Base-by-base conservation (phyloP, 2,329 filamentous ascomycete species). In the Aspergillus luchuensis region DNA sequence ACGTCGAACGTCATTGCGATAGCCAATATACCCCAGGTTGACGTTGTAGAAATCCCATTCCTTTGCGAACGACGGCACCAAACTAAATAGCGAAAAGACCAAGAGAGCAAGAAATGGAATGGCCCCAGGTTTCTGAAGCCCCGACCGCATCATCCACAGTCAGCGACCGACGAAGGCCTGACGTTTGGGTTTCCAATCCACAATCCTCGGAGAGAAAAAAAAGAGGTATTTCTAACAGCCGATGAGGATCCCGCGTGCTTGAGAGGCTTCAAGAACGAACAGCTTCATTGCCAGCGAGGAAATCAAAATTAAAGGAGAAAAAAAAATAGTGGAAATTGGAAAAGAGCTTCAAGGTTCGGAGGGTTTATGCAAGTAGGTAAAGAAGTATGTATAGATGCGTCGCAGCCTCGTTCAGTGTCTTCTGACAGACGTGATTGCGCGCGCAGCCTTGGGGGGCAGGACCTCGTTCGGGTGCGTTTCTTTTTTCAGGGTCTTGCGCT, bases 91-190 rank as follows among this genome's bases (percentile, higher is more conserved):
- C 49, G 71, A 71, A 57, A 76, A 74, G 43, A 74, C 58, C 56
- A 75, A 41, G 57, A 76, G 62, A 52, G 67, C 69, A 33, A 76
- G 66, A 55, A 75, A 70, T 61, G 73, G 71, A 57, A 75, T 68
- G 47, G 72, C 69, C 63, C 71, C 71, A 59, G 72, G 67, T 68
- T 72, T 74, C 55, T 68, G 67, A 56, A 76, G 58, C 55, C 72
- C 72, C 59, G 72, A 71, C 63, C 72, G 69, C 74, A 76, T 76
- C 53, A 64, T 75, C 67, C 66, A 66, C 67, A 39, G 30, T 63
- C 63, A 61, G 53, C 59, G 60, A 62, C 61, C 43, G 58, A 13
- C 48, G 30, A 36, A 51, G 41, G 52, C 45, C 58, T 59, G 54
- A 58, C 28, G 38, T 23, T 38, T 41, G 8, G 33, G 11, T 36